Evolutionary conservation across 139 green algal species (phyloP).

Genomic region (Microglena sp.): DNA sequence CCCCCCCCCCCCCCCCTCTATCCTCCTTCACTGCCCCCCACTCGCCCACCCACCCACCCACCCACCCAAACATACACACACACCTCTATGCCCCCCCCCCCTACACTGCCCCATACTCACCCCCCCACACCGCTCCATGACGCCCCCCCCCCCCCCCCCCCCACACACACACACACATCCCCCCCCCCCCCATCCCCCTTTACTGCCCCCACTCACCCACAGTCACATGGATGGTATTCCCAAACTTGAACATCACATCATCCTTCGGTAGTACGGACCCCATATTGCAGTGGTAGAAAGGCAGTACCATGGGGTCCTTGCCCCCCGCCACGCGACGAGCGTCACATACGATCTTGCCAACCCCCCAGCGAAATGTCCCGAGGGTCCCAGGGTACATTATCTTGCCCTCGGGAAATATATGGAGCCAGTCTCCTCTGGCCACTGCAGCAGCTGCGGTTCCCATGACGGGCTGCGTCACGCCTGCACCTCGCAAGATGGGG

Average conservation of each 20-base stretch:
- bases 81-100: no score
- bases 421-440: conserved; percentile 64
- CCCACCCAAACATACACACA: no score
- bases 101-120: no score
- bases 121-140: no score
- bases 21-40: no score
- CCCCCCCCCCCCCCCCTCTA: no score
- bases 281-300: conserved; percentile 78
- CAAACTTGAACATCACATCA: conserved; percentile 28
- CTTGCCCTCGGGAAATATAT: conserved; percentile 81
- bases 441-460: conserved; percentile 24
- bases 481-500: conserved; percentile 57
- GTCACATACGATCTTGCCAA: conserved; percentile 72
- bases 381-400: conserved; percentile 61
- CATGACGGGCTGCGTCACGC: conserved; percentile 63
- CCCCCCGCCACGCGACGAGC: conserved; percentile 14
- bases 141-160: no score
- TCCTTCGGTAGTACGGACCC: conserved; percentile 50
- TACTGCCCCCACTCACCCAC: conserved; percentile 13
- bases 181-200: no score
- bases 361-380: conserved; percentile 60
- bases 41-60: no score
- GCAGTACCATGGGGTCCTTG: conserved; percentile 61
- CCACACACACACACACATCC: no score
- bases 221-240: conserved; percentile 16